Conservation (phyloP, 2,329 filamentous ascomycete species). For the Alternaria viburni region DNA sequence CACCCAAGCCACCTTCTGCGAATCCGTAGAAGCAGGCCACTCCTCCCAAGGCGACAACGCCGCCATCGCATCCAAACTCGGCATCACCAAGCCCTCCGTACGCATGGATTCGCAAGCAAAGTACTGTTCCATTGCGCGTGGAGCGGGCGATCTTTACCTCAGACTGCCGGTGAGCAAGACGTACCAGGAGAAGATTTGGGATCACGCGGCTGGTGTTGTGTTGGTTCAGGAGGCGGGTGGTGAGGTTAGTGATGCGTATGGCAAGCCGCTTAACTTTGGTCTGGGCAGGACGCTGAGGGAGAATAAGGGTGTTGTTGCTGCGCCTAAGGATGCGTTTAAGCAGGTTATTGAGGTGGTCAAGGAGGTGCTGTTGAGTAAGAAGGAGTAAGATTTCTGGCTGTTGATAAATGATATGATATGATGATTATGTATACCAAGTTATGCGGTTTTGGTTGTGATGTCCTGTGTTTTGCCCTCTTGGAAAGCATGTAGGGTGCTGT, state of each 20-base stretch:
- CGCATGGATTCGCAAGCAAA: slow-evolving; percentile 98
- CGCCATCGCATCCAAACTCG: slow-evolving; percentile 80
- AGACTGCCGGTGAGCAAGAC: slow-evolving; percentile 82
- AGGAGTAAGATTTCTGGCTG: slow-evolving; percentile 20
- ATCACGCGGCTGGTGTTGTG: slow-evolving; percentile 93
- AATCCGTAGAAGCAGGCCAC: slow-evolving; percentile 93
- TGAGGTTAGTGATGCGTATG: slow-evolving; percentile 85
- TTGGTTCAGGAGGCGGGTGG: slow-evolving; percentile 95
- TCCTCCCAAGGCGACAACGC: slow-evolving; percentile 88
- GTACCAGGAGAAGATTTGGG: slow-evolving; percentile 99
- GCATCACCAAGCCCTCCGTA: slow-evolving; percentile 87
- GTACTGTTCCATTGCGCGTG: slow-evolving; percentile 92
- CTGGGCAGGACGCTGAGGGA: slow-evolving; percentile 82
- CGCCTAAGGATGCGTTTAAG: slow-evolving; percentile 75
- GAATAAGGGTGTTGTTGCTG: slow-evolving; percentile 94
- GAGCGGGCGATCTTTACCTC: slow-evolving; percentile 93
- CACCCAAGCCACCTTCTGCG: slow-evolving; percentile 86
- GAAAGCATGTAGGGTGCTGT: background rate
- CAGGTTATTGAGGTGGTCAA: slow-evolving; percentile 82
- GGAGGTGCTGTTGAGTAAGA: slow-evolving; percentile 70
- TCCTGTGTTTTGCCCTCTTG: background rate
- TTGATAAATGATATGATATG: background rate
- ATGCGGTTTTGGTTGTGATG: background rate
- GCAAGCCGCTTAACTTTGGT: slow-evolving; percentile 84
- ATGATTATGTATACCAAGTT: background rate